Evolutionary conservation across 2,329 filamentous ascomycete species (phyloP).

Genomic region (Colletotrichum lini): DNA sequence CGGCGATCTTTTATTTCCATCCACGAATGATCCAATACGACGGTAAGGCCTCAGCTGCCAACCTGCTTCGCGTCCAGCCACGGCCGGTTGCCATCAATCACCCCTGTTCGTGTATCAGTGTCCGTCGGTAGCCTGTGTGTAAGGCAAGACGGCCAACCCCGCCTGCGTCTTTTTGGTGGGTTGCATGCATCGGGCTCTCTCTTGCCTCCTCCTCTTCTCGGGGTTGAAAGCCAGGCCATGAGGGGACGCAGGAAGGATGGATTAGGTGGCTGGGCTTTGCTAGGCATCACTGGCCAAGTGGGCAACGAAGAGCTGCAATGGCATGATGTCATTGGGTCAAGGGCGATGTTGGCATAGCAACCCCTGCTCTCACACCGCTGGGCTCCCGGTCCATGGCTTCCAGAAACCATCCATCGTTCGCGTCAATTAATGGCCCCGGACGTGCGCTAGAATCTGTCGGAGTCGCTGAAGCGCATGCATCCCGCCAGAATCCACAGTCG

Average conservation of each 20-base stretch:
- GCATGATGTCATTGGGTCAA: constrained; percentile 40
- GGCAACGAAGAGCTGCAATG: constrained; percentile 4
- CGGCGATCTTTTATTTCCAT: constrained; percentile 2
- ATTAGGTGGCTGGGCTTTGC: constrained; percentile 40
- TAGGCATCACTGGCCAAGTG: constrained; percentile 3
- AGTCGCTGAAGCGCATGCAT: constrained; percentile 53
- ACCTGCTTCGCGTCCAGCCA: constrained; percentile 5
- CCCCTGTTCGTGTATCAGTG: constrained; percentile 12
- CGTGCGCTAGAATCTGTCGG: constrained; percentile 55
- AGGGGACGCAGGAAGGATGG: constrained; percentile 7
- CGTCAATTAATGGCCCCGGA: constrained; percentile 47
- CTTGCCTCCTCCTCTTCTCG: background rate
- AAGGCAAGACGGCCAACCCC: constrained; percentile 21
- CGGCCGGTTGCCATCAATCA: background rate
- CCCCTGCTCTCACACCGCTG: constrained; percentile 11
- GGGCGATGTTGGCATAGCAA: constrained; percentile 38
- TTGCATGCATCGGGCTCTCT: constrained; percentile 23
- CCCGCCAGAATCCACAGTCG: constrained; percentile 26
- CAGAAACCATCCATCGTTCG: background rate
- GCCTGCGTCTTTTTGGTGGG: constrained; percentile 26
- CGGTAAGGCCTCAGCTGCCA: constrained; percentile 8
- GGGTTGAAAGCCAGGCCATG: constrained; percentile 7
- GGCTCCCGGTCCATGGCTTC: background rate
- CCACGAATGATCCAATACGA: background rate
- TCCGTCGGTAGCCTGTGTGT: background rate